A percentile compares a stretch with the other conserved stretches of the same genome.
These are phyloP conservation scores for Ganoderma sp. DNA, from an alignment of 1,284 basidiomycete species.

Conservation along the genomic window DNA sequence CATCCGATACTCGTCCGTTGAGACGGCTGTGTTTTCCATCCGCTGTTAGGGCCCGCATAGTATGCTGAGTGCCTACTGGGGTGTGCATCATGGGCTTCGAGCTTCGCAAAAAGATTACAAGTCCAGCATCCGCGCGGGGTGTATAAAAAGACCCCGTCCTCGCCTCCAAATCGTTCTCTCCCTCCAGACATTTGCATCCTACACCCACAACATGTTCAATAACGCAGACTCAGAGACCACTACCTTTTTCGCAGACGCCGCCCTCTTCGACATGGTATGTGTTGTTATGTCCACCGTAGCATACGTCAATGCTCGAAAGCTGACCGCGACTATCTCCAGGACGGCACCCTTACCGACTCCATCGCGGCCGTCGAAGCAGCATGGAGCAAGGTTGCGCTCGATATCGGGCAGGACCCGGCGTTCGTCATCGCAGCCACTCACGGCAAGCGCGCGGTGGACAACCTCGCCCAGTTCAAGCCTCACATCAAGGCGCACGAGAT, in stretches of 20 bases:
- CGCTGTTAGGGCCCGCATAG: background rate
- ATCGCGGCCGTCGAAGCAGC: slow-evolving; percentile 81
- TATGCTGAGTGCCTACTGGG: background rate
- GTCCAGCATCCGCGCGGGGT: background rate
- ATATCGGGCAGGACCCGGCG: slow-evolving; percentile 69
- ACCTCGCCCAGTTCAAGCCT: slow-evolving; percentile 47
- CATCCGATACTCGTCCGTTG: background rate
- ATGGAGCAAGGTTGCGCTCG: slow-evolving; percentile 76
- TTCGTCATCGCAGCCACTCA: slow-evolving; percentile 76
- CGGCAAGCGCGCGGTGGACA: slow-evolving; percentile 71
- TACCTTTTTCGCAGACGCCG: slow-evolving; percentile 62
- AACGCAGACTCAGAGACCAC: slow-evolving; percentile 17
- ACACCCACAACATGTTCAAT: slow-evolving; percentile 36
- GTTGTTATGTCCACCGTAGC: too few species aligned
- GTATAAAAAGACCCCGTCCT: slow-evolving; percentile 2
- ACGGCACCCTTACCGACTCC: slow-evolving; percentile 77
- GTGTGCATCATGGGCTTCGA: background rate
- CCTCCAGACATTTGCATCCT: background rate
- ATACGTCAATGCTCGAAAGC: too few species aligned
- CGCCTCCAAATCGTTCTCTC: background rate
- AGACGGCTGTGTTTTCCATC: background rate
- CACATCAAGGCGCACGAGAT: slow-evolving; percentile 62
- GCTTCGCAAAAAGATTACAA: background rate
- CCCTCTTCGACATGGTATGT: slow-evolving; percentile 76
- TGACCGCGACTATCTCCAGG: slow-evolving; percentile 43